Conservation (phyloP, 129 eudicot species). For the Lactuca saligna region DNA sequence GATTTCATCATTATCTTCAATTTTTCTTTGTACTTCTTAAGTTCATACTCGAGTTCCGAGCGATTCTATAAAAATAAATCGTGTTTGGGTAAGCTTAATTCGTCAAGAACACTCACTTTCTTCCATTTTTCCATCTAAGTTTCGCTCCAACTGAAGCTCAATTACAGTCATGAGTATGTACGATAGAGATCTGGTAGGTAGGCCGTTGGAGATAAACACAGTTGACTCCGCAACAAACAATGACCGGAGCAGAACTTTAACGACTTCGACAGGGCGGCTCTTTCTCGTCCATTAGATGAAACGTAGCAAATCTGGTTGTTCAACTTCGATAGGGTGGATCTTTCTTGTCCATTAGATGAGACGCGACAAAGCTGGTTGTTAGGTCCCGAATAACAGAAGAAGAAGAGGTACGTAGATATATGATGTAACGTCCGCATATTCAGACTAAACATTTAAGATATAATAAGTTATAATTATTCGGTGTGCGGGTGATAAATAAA, state of each 20-base stretch:
- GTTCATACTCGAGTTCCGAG: neutral
- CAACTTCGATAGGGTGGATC: constrained; percentile 42
- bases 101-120: neutral
- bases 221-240: constrained; percentile 87
- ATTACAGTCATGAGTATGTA: constrained; percentile 46
- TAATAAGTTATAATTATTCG: too few relatives aligned
- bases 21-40: neutral
- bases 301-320: too few relatives aligned
- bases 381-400: constrained; percentile 90
- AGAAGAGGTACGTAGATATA: constrained; percentile 88
- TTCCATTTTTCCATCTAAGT: neutral
- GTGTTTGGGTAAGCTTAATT: neutral
- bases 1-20: neutral
- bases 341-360: constrained; percentile 74
- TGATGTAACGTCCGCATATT: constrained; percentile 48
- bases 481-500: too few relatives aligned
- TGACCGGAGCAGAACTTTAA: constrained; percentile 72
- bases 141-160: neutral
- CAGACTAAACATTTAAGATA: too few relatives aligned
- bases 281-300: too few relatives aligned
- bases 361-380: constrained; percentile 93
- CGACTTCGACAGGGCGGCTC: constrained; percentile 46
- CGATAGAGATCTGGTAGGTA: constrained; percentile 94
- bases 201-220: constrained; percentile 75
- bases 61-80: neutral